These are phyloP conservation scores for Tolypocladium ophioglossoides DNA, from an alignment of 2,329 filamentous ascomycete species.

Conservation along the genomic window DNA sequence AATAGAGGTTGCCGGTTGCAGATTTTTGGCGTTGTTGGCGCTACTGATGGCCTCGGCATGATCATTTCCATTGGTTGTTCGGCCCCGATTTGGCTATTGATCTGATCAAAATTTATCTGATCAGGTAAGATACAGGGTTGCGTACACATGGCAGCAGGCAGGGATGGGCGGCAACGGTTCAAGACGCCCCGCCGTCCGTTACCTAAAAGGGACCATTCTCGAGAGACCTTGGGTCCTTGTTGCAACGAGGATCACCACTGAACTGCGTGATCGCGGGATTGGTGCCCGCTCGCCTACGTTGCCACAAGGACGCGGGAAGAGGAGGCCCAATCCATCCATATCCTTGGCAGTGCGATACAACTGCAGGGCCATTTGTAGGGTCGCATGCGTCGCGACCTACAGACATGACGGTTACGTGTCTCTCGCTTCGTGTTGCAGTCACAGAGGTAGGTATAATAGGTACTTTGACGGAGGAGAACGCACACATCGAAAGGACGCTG, in stretches of 20 bases:
- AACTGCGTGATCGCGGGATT: neutral
- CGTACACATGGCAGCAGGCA: neutral
- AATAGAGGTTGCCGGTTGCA: neutral
- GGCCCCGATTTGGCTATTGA: neutral
- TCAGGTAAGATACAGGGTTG: neutral
- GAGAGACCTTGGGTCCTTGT: neutral
- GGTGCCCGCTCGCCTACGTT: neutral
- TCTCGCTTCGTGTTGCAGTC: neutral
- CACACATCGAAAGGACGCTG: no score
- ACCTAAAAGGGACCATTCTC: neutral
- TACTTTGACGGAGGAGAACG: no score
- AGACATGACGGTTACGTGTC: neutral
- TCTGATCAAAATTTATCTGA: neutral
- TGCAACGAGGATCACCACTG: neutral
- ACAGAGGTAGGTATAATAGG: neutral
- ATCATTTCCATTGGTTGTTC: neutral
- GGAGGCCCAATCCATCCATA: neutral
- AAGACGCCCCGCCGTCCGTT: neutral
- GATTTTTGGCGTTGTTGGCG: neutral
- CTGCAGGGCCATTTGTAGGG: neutral
- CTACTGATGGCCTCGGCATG: neutral
- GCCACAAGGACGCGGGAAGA: neutral
- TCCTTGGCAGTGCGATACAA: neutral
- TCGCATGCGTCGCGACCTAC: neutral
- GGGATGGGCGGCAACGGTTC: no score